Conservation (phyloP, 2,329 filamentous ascomycete species). For the Talaromyces piceae region DNA sequence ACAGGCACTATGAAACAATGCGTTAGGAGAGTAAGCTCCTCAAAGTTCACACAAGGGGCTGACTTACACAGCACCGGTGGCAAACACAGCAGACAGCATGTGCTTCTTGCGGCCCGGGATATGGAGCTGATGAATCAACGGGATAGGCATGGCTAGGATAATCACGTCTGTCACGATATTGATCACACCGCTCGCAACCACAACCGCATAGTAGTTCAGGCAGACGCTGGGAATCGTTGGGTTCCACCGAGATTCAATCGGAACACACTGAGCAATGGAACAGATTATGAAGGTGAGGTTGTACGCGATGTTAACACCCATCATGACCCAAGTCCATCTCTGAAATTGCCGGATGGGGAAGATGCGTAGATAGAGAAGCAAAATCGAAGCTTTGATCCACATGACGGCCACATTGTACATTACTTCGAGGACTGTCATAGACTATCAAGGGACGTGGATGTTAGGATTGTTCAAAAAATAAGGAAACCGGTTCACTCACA, state of each 20-base stretch:
- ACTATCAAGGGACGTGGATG: not conserved
- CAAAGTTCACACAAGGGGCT: not conserved
- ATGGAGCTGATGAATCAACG: not conserved
- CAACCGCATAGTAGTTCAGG: not conserved
- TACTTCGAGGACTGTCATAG: not conserved
- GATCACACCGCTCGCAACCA: not conserved
- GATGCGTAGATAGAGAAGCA: constrained; percentile 15
- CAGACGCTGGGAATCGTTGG: not conserved
- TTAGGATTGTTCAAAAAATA: not conserved
- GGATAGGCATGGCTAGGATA: constrained; percentile 2
- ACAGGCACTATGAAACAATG: not conserved
- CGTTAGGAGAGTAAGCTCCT: not conserved
- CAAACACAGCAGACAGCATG: not conserved
- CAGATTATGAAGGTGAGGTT: constrained; percentile 26
- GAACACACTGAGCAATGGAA: constrained; percentile 32
- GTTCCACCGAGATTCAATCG: constrained; percentile 31
- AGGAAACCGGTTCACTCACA: not conserved
- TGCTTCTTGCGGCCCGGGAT: not conserved
- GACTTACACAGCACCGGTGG: not conserved
- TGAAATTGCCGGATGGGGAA: constrained; percentile 12
- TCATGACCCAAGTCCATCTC: constrained; percentile 19
- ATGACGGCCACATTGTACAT: not conserved
- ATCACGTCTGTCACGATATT: constrained; percentile 2
- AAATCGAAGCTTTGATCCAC: constrained; percentile 18
- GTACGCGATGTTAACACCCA: constrained; percentile 25